Base-by-base conservation (phyloP, 2,329 filamentous ascomycete genomes). In the Aspergillus sp. region DNA sequence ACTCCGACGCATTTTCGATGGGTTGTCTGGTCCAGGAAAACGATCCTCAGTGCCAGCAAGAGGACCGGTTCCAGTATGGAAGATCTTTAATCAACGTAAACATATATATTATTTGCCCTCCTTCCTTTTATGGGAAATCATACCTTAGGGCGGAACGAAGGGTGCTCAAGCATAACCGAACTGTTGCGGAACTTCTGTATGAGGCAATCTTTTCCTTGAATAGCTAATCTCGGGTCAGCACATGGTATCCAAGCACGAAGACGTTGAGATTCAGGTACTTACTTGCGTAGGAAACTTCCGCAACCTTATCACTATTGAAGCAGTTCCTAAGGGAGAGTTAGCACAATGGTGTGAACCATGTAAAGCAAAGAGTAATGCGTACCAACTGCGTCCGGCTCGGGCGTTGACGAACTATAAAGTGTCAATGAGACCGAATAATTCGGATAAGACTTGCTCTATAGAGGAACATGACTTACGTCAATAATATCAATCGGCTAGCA, bases 141-240 rank as follows among this genome's bases (percentile, higher is more conserved):
- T 66, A 90, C 86, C 77, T 94, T 94, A 0, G 93, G 93, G 1
- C 89, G 84, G 60, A 89, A 95, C 45, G 85, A 83, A 0, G 82
- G 76, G 9, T 83, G 80, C 69, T 97, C 90, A 1, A 91, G 76
- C 89, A 97, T 96, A 25, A 98, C 90, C 0, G 89, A 91, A 35
- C 89, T 95, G 72, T 98, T 98, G 32, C 93, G 84, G 63, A 98
- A 98, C 64, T 97, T 96, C 66, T 94, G 87, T 5, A 96, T 82
- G 0, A 97, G 77, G 54, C 88, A 91, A 62, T 95, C 90, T 53
- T 86, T 85, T 41, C 93, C 93, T 73, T 98, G 93, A 50, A 95
- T 91, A 10, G 90, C 86, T 90, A 49, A 38, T 43, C 32, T 45
- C 17, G 10, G 7, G 48, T 45, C 47, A 72, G 61, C 43, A 53